Evolutionary conservation across 2,329 filamentous ascomycete species (phyloP).

Genomic region (Thielaviopsis musarum): DNA sequence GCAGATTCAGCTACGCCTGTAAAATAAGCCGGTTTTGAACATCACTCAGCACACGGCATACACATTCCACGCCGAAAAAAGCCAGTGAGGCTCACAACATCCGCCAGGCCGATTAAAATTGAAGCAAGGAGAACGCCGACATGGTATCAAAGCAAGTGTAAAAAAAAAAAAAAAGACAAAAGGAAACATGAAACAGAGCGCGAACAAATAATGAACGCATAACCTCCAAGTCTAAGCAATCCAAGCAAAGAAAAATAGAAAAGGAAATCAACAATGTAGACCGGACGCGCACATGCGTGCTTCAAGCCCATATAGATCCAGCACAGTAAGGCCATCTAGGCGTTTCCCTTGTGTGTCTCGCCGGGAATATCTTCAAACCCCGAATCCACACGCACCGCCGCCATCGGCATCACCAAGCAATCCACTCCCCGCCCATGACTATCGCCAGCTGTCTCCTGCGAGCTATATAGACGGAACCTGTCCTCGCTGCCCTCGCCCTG

Average conservation of each 20-base stretch:
- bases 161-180: neutral
- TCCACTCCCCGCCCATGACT: conserved; percentile 31
- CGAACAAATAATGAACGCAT: neutral
- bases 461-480: neutral
- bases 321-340: neutral
- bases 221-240: neutral
- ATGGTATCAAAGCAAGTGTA: neutral
- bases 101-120: neutral
- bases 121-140: neutral
- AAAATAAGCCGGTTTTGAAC: no score
- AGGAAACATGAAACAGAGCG: neutral
- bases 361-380: conserved; percentile 3
- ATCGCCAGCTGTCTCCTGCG: neutral
- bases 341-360: neutral
- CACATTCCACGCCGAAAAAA: neutral
- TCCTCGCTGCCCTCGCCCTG: neutral
- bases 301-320: neutral
- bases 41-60: no score
- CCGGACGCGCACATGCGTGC: no score
- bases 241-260: no score
- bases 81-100: no score
- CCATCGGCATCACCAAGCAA: neutral
- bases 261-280: no score
- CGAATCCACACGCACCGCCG: conserved; percentile 8
- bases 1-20: no score